Evolutionary conservation across 2,329 filamentous ascomycete genomes (phyloP), one percentile per base, ranked within the genome.

Genomic region (Ophioceras dolichostomum): DNA sequence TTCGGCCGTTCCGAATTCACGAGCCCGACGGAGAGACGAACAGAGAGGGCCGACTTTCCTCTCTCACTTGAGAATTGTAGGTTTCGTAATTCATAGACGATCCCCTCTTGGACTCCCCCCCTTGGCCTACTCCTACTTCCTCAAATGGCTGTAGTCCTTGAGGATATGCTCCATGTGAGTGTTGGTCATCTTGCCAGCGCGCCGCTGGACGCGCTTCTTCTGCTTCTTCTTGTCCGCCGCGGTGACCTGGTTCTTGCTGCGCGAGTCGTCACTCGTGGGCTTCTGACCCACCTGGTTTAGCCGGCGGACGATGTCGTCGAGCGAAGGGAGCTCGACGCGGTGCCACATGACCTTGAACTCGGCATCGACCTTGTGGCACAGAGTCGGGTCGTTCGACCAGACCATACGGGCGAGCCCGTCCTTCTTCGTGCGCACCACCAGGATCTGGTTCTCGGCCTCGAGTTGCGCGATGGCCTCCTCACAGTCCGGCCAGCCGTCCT

Each of bases 401-500:
- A 98, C 79, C 64, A 82, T 84, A 49, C 80, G 78, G 2, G 89
- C 79, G 48, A 83, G 74, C 52, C 83, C 81, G 56, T 96, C 89
- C 64, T 96, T 96, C 62, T 91, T 93, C 39, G 88, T 88, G 43
- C 88, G 76, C 17, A 85, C 83, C 5, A 95, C 85, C 26, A 96
- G 69, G 32, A 96, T 69, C 57, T 81, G 80, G 52, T 88, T 80
- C 54, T 83, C 74, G 29, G 61, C 61, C 63, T 95, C 89, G 36
- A 98, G 70, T 47, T 74, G 68, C 44, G 82, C 73, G 54, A 98
- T 82, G 9, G 82, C 73, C 16, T 80, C 73, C 42, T 88, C 78
- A 51, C 86, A 93, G 49, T 81, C 79, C 18, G 81, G 78, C 91
- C 91, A 98, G 44, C 91, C 91, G 55, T 98, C 91, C 60, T 94